Base-by-base conservation (phyloP, 2,329 filamentous ascomycete genomes). In the Paracoccidioides brasiliensis region DNA sequence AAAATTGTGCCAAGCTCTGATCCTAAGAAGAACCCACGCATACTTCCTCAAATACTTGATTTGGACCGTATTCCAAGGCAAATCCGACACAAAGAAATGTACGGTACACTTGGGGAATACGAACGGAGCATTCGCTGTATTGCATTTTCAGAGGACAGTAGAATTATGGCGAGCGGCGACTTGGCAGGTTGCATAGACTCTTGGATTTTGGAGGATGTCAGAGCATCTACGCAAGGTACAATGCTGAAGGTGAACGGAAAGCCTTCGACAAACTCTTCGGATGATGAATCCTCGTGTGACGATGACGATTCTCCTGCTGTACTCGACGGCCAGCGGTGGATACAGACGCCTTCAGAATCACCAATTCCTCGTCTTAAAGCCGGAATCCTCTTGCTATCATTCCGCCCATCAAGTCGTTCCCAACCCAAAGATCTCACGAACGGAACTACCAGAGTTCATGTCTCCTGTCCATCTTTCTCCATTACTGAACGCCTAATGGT, bases 111-210 rank as follows among this genome's bases (percentile, higher is more conserved):
- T 54, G 85, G 85, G n/a, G 73, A 74, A 32, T 97, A 96, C 70
- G 82, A 89, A 59, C 80, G 86, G 66, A 84, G 78, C 46, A 83
- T 97, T 61, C 83, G 80, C 40, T 85, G 88, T 54, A 69, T 85
- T 32, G 78, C 84, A 2, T 96, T 97, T 69, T 90, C 90, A 8
- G 76, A 83, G 4, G 86, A 95, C 67, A 88, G 87, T 66, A 82
- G 80, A 61, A 80, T 95, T 59, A 74, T 97, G 49, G 90, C 86
- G 7, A 81, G 84, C 35, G 84, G 85, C 50, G 91, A 96, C 68
- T 72, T 96, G 53, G 84, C 86, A 45, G 93, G 93, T 45, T 89
- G 84, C 69, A 77, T 97, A 37, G 90, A 97, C 66, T 89, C 85
- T 15, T 98, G 90, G 87, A 73, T 89, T 1, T 71, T 95, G 55